phyloP scores from a whole-genome alignment of 108 stramenopile genomes.

The Licmophora abbreviata region DNA sequence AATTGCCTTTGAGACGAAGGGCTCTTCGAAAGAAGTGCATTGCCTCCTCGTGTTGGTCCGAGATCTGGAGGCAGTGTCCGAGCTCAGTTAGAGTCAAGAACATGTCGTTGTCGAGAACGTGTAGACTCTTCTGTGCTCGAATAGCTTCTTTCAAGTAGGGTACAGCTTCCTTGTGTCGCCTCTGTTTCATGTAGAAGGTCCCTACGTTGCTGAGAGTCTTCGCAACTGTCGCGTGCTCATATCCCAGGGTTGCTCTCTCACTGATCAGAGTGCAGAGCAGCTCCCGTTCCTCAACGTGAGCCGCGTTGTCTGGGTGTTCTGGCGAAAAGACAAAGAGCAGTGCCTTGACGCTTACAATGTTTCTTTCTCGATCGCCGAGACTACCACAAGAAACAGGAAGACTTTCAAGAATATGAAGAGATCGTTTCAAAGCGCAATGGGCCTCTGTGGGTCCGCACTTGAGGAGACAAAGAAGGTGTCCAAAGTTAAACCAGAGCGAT shows the following conservation, averaged over 20 bases:
- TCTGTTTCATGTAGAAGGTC: background rate
- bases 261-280: background rate
- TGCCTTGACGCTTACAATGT: constrained; percentile 1
- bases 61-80: background rate
- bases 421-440: background rate
- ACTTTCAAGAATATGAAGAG: background rate
- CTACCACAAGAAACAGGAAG: background rate
- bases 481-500: constrained; percentile 4
- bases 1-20: constrained; percentile 1
- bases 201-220: constrained; percentile 1
- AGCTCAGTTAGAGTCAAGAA: background rate
- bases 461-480: background rate
- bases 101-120: background rate
- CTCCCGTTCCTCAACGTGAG: background rate
- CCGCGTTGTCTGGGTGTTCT: background rate
- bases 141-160: background rate
- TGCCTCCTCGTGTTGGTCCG: background rate
- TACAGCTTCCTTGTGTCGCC: background rate
- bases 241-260: background rate
- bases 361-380: background rate
- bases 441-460: background rate
- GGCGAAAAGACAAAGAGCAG: background rate
- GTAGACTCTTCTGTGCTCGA: background rate
- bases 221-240: background rate
- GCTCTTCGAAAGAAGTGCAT: constrained; percentile 1